Evolutionary conservation across 2,329 filamentous ascomycete species (phyloP).

Genomic region (Claviceps humidiphila): DNA sequence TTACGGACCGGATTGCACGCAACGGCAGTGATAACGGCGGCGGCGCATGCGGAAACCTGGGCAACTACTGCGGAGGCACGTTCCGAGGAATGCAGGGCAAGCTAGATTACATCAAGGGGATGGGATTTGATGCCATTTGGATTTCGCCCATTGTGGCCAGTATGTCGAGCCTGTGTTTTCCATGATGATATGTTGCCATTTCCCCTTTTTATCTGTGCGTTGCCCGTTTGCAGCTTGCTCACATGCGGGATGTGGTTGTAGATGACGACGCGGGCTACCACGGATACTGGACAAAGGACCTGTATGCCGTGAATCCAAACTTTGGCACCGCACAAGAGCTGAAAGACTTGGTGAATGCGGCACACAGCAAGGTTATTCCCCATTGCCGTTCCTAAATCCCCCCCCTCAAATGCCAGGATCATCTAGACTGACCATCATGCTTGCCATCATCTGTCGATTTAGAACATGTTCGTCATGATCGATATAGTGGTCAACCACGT

Average conservation of each 20-base stretch:
- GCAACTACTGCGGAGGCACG: conserved; percentile 46
- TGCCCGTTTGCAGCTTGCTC: too few species aligned
- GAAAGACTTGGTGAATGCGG: conserved; percentile 37
- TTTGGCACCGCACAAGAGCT: conserved; percentile 48
- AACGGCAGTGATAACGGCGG: conserved; percentile 28
- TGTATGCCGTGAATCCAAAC: conserved; percentile 40
- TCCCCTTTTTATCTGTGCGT: neutral
- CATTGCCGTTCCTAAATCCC: too few species aligned
- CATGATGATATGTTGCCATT: neutral
- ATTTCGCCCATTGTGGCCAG: conserved; percentile 42
- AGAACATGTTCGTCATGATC: conserved; percentile 42
- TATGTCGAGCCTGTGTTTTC: conserved; percentile 11
- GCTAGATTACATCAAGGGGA: conserved; percentile 49
- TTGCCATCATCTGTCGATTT: too few species aligned
- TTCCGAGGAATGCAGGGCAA: conserved; percentile 44
- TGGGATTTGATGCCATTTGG: conserved; percentile 47
- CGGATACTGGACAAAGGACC: conserved; percentile 40
- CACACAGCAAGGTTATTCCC: conserved; percentile 38
- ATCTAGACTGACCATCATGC: too few species aligned
- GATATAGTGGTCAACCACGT: conserved; percentile 49
- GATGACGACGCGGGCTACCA: conserved; percentile 34
- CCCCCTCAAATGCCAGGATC: too few species aligned
- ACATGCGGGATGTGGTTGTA: conserved; percentile 5
- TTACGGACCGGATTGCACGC: conserved; percentile 43
- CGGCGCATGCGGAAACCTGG: conserved; percentile 26